These are phyloP conservation scores for Hansenula sp. DNA, from an alignment of 1,139 yeast species.

Conservation along the genomic window DNA sequence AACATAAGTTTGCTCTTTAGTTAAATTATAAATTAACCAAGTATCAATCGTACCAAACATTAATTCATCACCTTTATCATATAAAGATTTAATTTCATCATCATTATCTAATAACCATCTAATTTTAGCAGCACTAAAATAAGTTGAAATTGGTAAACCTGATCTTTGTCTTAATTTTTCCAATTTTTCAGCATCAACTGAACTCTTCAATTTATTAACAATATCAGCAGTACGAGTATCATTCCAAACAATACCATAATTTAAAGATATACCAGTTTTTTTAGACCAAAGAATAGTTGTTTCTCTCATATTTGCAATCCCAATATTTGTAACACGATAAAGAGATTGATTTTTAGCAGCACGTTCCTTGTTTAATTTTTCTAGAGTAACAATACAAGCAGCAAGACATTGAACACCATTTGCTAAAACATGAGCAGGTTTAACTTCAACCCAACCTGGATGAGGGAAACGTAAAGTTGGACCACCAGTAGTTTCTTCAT, in stretches of 20 bases:
- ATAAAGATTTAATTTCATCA: constrained; percentile 60
- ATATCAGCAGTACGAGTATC: constrained; percentile 82
- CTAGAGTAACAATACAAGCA: constrained; percentile 55
- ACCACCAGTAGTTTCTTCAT: constrained; percentile 41
- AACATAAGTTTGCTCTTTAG: constrained; percentile 66
- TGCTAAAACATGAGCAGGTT: constrained; percentile 79
- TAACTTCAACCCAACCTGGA: constrained; percentile 94
- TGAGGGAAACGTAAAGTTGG: constrained; percentile 72
- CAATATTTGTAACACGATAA: constrained; percentile 60
- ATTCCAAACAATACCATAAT: constrained; percentile 90
- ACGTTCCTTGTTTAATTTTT: constrained; percentile 47
- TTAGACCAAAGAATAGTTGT: constrained; percentile 90
- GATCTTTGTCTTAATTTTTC: constrained; percentile 60
- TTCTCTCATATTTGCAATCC: constrained; percentile 94
- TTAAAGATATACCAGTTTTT: constrained; percentile 76
- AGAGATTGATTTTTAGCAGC: constrained; percentile 43
- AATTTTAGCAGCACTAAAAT: constrained; percentile 87
- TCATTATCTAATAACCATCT: constrained; percentile 88
- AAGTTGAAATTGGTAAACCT: constrained; percentile 83
- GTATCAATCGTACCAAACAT: constrained; percentile 95
- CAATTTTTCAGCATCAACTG: constrained; percentile 54
- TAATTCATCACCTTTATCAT: constrained; percentile 67
- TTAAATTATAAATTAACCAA: constrained; percentile 86
- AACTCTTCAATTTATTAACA: constrained; percentile 59
- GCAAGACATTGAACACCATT: constrained; percentile 78